Evolutionary conservation across 805 yeast genomes (phyloP).

Genomic region (Maudiozyma turicensis): DNA sequence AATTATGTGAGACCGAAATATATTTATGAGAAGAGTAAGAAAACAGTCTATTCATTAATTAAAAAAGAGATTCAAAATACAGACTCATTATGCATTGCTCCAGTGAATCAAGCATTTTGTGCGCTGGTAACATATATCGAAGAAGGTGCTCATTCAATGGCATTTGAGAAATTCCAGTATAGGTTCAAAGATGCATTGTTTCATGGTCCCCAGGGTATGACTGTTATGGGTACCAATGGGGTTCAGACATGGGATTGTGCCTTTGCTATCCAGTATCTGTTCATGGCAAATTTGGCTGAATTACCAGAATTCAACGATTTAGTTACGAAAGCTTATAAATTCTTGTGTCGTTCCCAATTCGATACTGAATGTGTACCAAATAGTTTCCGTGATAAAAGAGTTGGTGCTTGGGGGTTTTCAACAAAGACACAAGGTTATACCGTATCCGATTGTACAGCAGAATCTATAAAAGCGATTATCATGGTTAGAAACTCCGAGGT

Average conservation of each 20-base stretch:
- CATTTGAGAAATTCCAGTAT: conserved; percentile 43
- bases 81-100: conserved; percentile 79
- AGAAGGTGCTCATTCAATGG: conserved; percentile 59
- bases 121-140: conserved; percentile 59
- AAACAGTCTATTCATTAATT: conserved; percentile 50
- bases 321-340: conserved; percentile 57
- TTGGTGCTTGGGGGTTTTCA: conserved; percentile 94
- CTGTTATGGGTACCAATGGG: conserved; percentile 95
- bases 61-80: conserved; percentile 72
- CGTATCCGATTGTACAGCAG: conserved; percentile 95
- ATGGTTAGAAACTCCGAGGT: conserved; percentile 70
- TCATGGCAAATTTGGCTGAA: conserved; percentile 70
- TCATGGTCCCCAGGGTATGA: conserved; percentile 84
- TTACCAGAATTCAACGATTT: conserved; percentile 53
- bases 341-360: conserved; percentile 76
- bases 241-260: conserved; percentile 96
- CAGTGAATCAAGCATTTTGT: conserved; percentile 81
- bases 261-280: conserved; percentile 75
- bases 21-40: conserved; percentile 45
- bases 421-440: conserved; percentile 94
- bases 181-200: conserved; percentile 70
- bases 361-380: conserved; percentile 68
- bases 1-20: conserved; percentile 66
- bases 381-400: conserved; percentile 70
- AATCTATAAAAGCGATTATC: conserved; percentile 82